Evolutionary conservation across 352 stramenopile genomes (phyloP).

Genomic region (Phytophthora constricta): DNA sequence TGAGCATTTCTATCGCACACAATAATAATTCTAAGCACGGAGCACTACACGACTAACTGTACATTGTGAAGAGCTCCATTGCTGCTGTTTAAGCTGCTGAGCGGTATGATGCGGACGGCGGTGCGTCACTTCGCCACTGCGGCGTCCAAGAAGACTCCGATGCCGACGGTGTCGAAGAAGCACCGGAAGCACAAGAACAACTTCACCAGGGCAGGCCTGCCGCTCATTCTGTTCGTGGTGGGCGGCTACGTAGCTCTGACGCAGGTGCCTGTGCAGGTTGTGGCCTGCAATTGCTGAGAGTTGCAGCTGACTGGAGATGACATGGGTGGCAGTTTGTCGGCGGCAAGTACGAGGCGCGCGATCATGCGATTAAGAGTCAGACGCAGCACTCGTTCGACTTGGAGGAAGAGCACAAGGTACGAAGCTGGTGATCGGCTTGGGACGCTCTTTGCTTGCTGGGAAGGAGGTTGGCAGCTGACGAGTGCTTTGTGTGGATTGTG

Average conservation of each 20-base stretch:
- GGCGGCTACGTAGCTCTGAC: conserved; percentile 78
- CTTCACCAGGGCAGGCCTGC: conserved; percentile 75
- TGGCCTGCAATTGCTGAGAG: conserved; percentile 4
- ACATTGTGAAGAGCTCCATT: background rate
- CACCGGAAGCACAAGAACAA: conserved; percentile 56
- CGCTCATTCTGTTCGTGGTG: conserved; percentile 84
- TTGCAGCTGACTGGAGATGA: conserved; percentile 6
- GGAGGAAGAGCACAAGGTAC: conserved; percentile 87
- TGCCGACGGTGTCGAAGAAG: conserved; percentile 29
- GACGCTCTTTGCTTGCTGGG: background rate
- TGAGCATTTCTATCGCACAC: conserved; percentile 15
- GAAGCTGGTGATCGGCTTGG: background rate
- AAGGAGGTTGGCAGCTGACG: background rate
- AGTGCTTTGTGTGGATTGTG: conserved; percentile 1
- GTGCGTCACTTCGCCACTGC: conserved; percentile 35
- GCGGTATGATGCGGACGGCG: conserved; percentile 33
- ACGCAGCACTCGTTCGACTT: conserved; percentile 82
- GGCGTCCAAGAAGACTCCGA: conserved; percentile 21
- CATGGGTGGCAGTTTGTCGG: conserved; percentile 66
- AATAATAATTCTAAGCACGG: no score
- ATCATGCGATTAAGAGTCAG: conserved; percentile 86
- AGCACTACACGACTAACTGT: background rate
- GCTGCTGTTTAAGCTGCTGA: background rate
- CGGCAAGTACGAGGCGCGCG: conserved; percentile 83
- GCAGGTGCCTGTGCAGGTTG: conserved; percentile 46